Base-by-base conservation (phyloP, 768 basidiomycete species). In the Boletus rubescentipes region DNA sequence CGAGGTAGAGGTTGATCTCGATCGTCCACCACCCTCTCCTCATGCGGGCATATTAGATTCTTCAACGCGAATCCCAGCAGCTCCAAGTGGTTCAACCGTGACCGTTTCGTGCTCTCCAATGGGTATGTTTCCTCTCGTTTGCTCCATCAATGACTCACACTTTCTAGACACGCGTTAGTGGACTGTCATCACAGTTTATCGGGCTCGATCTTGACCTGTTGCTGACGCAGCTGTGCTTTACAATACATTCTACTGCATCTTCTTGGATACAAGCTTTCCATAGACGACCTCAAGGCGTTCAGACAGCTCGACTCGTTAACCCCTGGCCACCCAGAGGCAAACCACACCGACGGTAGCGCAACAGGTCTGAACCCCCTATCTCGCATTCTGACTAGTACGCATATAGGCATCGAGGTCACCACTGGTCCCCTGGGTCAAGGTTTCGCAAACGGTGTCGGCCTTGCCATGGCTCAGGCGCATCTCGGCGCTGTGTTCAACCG, bases 351-450 rank as follows among this genome's bases (percentile, higher is more conserved):
- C 53, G 86, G 86, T 77, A 69, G 41, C 51, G 30, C 20, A 46
- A 23, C 5, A 20, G 7, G 12, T 41, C 41, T n/a, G 32, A 45
- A 18, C 38, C 53, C 39, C 43, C 54, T 51, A 35, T 54, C 29
- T 30, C 18, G 16, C 32, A 34, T 46, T 47, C 51, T 62, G 31
- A 64, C 55, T 31, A 9, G 26, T 14, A 29, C 43, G 42, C 46
- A 42, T 45, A 41, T 61, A 86, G 84, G 86, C 55, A 79, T 91
- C 44, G 90, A 92, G 75, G 93, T 98, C 55, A 98, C 95, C 59
- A 98, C 95, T 51, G 95, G 95, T 50, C 95, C 95, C 57, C 85
- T 98, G 31, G 95, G 95, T 40, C 95, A 98, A 74, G 92, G 93
- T 59, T 90, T 98, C 69, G 85, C 89, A 58, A 96, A 94, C 67